Conservation (phyloP, 148 eudicot genomes). For the Camellia lanceoleosa region DNA sequence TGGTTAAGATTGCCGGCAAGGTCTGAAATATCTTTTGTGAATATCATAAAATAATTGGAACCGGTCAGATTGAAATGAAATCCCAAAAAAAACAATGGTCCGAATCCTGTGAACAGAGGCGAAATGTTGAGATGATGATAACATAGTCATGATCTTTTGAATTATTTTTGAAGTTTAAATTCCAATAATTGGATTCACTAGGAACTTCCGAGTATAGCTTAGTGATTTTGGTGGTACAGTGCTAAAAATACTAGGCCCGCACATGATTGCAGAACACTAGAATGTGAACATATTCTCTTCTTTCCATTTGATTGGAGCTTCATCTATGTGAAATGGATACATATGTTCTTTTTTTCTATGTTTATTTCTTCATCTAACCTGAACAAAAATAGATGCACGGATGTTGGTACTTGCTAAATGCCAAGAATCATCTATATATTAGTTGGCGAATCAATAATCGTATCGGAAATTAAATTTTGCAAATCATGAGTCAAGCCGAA, state of each 20-base stretch:
- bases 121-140: not conserved
- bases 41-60: not conserved
- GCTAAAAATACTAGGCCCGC: not conserved
- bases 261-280: not conserved
- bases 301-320: not conserved
- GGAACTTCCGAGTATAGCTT: not conserved
- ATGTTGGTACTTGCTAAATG: not conserved
- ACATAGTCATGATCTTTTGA: not conserved
- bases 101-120: not conserved
- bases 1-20: too few relatives aligned
- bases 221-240: not conserved
- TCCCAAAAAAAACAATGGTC: not conserved
- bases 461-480: too few relatives aligned
- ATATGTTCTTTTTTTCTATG: not conserved
- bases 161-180: not conserved
- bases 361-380: slow-evolving; percentile 1
- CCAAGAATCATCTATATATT: not conserved
- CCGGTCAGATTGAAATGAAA: not conserved
- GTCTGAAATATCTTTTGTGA: not conserved
- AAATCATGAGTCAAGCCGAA: too few relatives aligned
- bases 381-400: not conserved
- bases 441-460: too few relatives aligned
- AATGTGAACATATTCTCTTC: not conserved
- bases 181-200: not conserved
- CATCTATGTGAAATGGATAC: not conserved